Evolutionary conservation across 805 yeast species (phyloP), one percentile per base, ranked within the genome.

Genomic region (Wickerhamomyces mucosus): DNA sequence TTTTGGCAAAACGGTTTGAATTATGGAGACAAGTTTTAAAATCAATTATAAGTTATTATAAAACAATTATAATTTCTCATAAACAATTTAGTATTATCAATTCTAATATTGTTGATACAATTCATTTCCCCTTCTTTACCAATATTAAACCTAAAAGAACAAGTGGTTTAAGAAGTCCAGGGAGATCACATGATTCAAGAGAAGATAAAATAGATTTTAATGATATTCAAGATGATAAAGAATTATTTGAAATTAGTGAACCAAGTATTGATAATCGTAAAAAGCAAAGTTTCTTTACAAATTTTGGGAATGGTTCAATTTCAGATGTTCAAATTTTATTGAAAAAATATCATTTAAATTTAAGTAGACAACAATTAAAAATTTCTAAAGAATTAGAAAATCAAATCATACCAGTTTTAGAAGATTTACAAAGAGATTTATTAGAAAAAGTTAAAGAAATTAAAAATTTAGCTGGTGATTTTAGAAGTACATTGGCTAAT

Each of bases 81-180:
- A 95, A 86, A 53, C 95, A 88, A 50, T 72, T 81, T 22, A 75
- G 80, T 28, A 69, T 94, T 37, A 89, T 83, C 49, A 89, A 84
- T 44, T 57, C 75, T 31, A 65, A 94, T 30, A 65, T 86, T 23
- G 83, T 83, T 38, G 88, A 83, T 51, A 84, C 94, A 8, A 75
- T 82, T 16, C 53, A 59, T 20, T 62, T 63, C 48, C 66, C 69
- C 15, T 59, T 59, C 35, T 58, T 61, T 35, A 45, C 52, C 1
- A 39, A 48, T 18, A 22, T 34, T n/a, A 23, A 21, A 16, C 31
- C 33, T 8, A 39, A 34, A 12, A 16, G 21, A 8, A 5, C 7
- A 12, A 5, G 15, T 12, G 26, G 26, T 12, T 23, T 5, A 21
- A 10, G 7, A 6, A 21, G 24, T 7, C 14, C 6, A n/a, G 7